A percentile compares a stretch with the other conserved stretches of the same genome.
These are phyloP conservation scores for Malassezia slooffiae DNA, from an alignment of 1,284 basidiomycete species.

Conservation along the genomic window DNA sequence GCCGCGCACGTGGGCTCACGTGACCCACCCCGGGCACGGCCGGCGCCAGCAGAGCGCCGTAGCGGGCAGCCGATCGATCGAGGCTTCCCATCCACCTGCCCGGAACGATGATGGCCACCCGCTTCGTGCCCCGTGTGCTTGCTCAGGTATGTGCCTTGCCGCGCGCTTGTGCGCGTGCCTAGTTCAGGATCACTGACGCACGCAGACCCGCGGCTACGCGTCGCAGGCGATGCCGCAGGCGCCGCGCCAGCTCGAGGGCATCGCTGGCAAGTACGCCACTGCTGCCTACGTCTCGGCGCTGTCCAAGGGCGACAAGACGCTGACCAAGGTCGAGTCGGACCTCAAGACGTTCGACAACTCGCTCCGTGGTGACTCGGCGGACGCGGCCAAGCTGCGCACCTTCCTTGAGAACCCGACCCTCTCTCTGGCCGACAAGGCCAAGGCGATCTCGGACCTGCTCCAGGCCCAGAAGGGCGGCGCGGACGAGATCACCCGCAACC, in stretches of 20 bases:
- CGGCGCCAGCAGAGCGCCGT: constrained; percentile 9
- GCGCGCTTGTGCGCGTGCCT: too few relatives aligned
- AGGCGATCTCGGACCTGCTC: constrained; percentile 62
- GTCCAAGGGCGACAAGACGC: constrained; percentile 53
- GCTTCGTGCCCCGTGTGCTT: constrained; percentile 15
- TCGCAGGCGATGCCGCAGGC: constrained; percentile 36
- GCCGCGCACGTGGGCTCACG: constrained; percentile 14
- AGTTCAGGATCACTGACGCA: too few relatives aligned
- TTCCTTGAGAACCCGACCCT: constrained; percentile 84
- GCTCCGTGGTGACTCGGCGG: constrained; percentile 27
- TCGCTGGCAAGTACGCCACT: constrained; percentile 73
- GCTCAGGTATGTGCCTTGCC: constrained; percentile 10
- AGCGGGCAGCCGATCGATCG: too few relatives aligned
- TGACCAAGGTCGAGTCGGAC: constrained; percentile 53
- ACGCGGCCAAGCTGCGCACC: constrained; percentile 54
- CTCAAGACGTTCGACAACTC: constrained; percentile 51
- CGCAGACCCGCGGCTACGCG: constrained; percentile 40
- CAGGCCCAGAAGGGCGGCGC: constrained; percentile 31
- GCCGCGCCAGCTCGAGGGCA: constrained; percentile 35
- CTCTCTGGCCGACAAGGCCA: constrained; percentile 62
- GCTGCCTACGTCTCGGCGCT: constrained; percentile 86
- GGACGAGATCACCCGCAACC: constrained; percentile 53
- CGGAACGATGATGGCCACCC: constrained; percentile 10
- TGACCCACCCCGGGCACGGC: constrained; percentile 13
- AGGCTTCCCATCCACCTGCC: too few relatives aligned